Evolutionary conservation across 352 stramenopile genomes (phyloP), one percentile per base, ranked within the genome.

Genomic region (Globisporangium irregulare): DNA sequence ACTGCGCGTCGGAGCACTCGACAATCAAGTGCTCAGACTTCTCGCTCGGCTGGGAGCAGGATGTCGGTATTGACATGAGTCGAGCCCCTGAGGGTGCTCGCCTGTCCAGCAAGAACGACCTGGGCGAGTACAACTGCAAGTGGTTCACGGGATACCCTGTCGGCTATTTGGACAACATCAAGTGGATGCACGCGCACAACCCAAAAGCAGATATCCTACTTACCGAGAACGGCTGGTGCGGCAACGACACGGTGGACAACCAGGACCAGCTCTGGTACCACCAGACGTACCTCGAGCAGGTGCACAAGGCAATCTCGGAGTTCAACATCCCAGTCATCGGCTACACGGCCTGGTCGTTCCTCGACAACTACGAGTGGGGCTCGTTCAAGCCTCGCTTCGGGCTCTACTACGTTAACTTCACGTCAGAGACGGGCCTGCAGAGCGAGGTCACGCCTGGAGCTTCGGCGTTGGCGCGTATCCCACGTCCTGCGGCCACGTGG

Each of bases 291-390:
- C 46, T 89, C 24, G 68, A 70, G 12, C 68, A 80, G 62, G 79
- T 87, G 53, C 81, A 87, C 73, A 74, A 73, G 41, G 79, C 77
- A 27, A 81, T 87, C 36, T 72, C 69, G 20, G 66, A 84, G 54
- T 70, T 80, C 62, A 72, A 80, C 4, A 78, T 88, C 43, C 69
- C 73, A 32, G 62, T 98, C 29, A 70, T 81, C 53, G 91, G 88
- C 6, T 98, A 98, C 73, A 97, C 94, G 73, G 90, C 89, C 14
- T 98, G 94, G 93, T 93, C 80, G 48, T 88, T 98, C 34, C 70
- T 98, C 43, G 94, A 98, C 73, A 98, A 98, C 70, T 98, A 97
- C 75, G 95, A 99, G 73, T 99, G 96, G 96, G 79, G 93, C 1
- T 88, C 79, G 50, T 91, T 82, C 63, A 72, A 81, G 48, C 75